Percentiles rank a stretch among this genome's conserved stretches.
Conservation (phyloP, 2,329 filamentous ascomycete genomes). For the Colletotrichum echinochloae region DNA sequence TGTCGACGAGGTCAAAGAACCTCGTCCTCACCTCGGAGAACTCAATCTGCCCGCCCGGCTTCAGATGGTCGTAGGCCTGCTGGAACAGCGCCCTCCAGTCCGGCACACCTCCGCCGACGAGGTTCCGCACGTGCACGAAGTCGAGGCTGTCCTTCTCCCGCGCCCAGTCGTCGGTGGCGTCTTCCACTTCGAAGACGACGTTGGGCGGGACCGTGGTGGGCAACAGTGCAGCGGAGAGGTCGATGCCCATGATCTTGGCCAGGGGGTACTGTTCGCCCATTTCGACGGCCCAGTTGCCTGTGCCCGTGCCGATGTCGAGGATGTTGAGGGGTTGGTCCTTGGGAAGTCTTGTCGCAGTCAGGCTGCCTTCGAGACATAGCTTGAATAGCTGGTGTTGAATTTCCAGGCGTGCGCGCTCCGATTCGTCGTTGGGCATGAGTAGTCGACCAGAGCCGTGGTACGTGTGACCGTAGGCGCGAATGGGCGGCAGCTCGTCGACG, state of each 20-base stretch:
- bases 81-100: constrained; percentile 54
- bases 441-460: constrained; percentile 53
- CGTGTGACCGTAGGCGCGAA: constrained; percentile 51
- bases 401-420: constrained; percentile 48
- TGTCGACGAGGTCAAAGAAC: constrained; percentile 54
- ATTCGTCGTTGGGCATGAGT: constrained; percentile 50
- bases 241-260: constrained; percentile 55
- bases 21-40: constrained; percentile 56
- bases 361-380: constrained; percentile 49
- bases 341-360: constrained; percentile 49
- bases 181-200: constrained; percentile 69
- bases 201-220: constrained; percentile 66
- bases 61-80: constrained; percentile 55
- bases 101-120: constrained; percentile 59
- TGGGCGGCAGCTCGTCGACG: constrained; percentile 47
- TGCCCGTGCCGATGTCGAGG: constrained; percentile 58
- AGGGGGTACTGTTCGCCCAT: constrained; percentile 56
- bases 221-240: constrained; percentile 55
- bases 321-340: constrained; percentile 45
- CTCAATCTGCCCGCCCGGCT: constrained; percentile 59
- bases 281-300: constrained; percentile 57
- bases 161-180: constrained; percentile 63
- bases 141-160: constrained; percentile 49
- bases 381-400: constrained; percentile 52
- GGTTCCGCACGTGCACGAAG: constrained; percentile 58